Base-by-base conservation (phyloP, 805 yeast species). In the Torulaspora franciscae region DNA sequence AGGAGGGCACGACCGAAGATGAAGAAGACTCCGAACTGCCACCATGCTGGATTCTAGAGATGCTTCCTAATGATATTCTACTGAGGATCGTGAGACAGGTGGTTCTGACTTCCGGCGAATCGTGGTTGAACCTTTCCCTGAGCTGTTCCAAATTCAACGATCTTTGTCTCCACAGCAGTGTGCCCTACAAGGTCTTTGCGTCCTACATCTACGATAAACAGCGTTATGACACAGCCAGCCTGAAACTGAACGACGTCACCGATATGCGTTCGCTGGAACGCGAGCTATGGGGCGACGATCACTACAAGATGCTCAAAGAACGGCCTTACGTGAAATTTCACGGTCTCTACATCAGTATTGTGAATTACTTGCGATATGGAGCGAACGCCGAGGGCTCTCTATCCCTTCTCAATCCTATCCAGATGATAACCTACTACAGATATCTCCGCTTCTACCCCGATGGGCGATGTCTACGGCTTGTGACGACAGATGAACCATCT, bases 391-490 rank as follows among this genome's bases (percentile, higher is more conserved):
- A 79, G 51, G 76, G 81, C 36, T 77, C 85, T 1, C 70, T 72
- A 25, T 74, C 85, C 5, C 80, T 93, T 83, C 65, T 74, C 35
- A 79, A 79, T 48, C 96, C 96, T 1, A 77, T 85, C 15, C 79
- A 86, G 54, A 79, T 88, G 61, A 85, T 91, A 32, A 86, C 96
- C 0, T 91, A 91, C 59, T 91, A 87, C 61, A 70, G 99, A 50
- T 93, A 89, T 62, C 65, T 83, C 28, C 71, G 97, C 50, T 89
- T 91, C 58, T 85, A 74, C 60, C 81, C 82, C 0, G 84, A 85
- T 57, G 97, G 98, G 0, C 68, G 75, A 1, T 83, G 87, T 48
- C 66, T 85, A 34, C 78, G 84, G 58, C 72, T 85, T 24, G 72
- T 87, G 23, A 77, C 95, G 0, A 75, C 83, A 3, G 72, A 79